Evolutionary conservation across 129 eudicot species (phyloP), one percentile per base, ranked within the genome.

Genomic region (Flaveria sonorensis): DNA sequence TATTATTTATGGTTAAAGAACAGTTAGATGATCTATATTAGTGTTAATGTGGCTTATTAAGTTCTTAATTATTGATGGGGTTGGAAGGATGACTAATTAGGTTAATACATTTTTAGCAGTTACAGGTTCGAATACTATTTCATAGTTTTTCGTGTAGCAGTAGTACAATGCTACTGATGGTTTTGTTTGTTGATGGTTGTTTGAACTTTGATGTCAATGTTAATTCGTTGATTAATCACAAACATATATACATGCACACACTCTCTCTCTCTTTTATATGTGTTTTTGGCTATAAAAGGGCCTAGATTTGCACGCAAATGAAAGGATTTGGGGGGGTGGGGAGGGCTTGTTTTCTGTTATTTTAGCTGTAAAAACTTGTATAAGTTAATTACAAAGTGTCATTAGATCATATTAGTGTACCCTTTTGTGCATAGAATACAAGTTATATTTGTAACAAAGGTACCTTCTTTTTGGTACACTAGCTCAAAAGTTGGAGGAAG

Each of bases 401-500:
- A 9, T 56, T 19, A 2, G 20, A 55, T 72, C 6, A 20, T 28
- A 53, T 16, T 26, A 50, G 9, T 53, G n/a, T 69, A 1, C 18
- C 21, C 42, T 0, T 60, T 24, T 24, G 24, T 60, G 36, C 19
- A 9, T 19, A 36, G 16, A 52, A 36, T 36, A 36, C 40, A 10
- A 13, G 3, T 23, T 30, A 8, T 36, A 73, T 57, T 73, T 42
- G 56, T 59, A 74, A 60, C 26, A 39, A 36, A 21, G 50, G 10
- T 47, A 0, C 51, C 20, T 51, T 4, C 7, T 67, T 79, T 26
- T 56, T 77, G 59, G 78, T 62, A 63, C 28, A 51, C 75, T 87
- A 93, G 98, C 98, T 77, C 81, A 75, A 63, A 87, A 86, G 76
- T 83, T 93, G 65, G 86, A 81, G 21, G 85, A 87, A 77, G 96